These are phyloP conservation scores for Coemansia interrupta DNA, from an alignment of 192 early-diverging fungal species.

Conservation along the genomic window DNA sequence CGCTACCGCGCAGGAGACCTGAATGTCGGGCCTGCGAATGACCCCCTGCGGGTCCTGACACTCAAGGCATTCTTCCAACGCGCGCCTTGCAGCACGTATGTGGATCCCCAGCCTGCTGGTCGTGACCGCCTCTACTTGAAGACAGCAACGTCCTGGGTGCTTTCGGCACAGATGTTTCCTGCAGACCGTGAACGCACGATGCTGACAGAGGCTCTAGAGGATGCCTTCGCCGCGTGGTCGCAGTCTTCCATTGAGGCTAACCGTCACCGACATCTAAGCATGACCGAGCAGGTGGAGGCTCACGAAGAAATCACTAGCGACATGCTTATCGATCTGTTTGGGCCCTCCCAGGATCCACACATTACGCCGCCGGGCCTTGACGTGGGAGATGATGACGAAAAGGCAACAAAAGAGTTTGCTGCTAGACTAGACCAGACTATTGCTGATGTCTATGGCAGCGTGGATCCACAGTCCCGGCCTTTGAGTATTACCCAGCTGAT, in stretches of 20 bases:
- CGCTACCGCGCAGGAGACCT: constrained; percentile 39
- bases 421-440: constrained; percentile 17
- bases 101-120: constrained; percentile 25
- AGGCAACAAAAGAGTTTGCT: constrained; percentile 7
- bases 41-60: constrained; percentile 35
- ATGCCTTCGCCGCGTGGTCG: constrained; percentile 47
- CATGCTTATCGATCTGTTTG: constrained; percentile 49
- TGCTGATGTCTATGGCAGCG: constrained; percentile 18
- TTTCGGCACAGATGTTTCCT: constrained; percentile 37
- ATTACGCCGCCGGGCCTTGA: constrained; percentile 25
- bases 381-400: constrained; percentile 3
- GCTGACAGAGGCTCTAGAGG: constrained; percentile 45
- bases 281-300: constrained; percentile 42
- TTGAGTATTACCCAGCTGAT: constrained; percentile 26
- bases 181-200: constrained; percentile 46
- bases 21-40: constrained; percentile 45
- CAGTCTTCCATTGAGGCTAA: constrained; percentile 23
- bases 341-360: constrained; percentile 15
- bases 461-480: constrained; percentile 1
- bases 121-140: constrained; percentile 41
- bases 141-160: constrained; percentile 34
- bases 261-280: constrained; percentile 31
- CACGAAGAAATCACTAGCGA: constrained; percentile 41
- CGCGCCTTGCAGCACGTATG: constrained; percentile 34
- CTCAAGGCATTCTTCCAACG: constrained; percentile 37